A percentile compares a stretch with the other conserved stretches of the same genome.
Evolutionary conservation across 1,284 basidiomycete species (phyloP).

Genomic region (Cryptococcus depauperatus): DNA sequence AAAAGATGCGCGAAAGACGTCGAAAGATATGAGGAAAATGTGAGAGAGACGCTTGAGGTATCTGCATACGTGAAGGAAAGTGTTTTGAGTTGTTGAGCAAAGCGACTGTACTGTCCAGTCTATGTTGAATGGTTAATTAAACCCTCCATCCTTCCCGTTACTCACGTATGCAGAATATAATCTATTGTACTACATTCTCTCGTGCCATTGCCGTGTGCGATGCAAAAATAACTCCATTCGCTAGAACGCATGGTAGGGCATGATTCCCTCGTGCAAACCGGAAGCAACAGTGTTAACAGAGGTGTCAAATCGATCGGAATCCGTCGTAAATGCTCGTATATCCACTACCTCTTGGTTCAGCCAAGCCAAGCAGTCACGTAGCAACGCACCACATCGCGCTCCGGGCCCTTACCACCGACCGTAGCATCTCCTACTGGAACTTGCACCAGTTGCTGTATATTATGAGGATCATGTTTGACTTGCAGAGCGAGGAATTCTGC

Average conservation of each 20-base stretch:
- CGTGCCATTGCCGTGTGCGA: slow-evolving; percentile 57
- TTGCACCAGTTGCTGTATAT: slow-evolving; percentile 71
- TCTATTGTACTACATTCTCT: slow-evolving; percentile 92
- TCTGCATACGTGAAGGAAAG: slow-evolving; percentile 79
- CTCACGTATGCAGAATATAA: slow-evolving; percentile 82
- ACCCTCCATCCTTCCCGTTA: slow-evolving; percentile 1
- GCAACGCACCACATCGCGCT: slow-evolving; percentile 46
- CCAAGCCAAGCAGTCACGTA: neutral
- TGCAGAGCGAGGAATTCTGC: slow-evolving; percentile 90
- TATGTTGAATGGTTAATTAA: slow-evolving; percentile 68
- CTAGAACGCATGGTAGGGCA: slow-evolving; percentile 97
- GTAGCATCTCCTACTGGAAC: slow-evolving; percentile 51
- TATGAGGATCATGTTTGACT: slow-evolving; percentile 75
- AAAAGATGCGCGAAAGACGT: slow-evolving; percentile 86
- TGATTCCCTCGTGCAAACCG: slow-evolving; percentile 69
- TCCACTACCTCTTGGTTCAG: slow-evolving; percentile 55
- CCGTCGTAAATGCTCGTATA: slow-evolving; percentile 90
- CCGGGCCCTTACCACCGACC: slow-evolving; percentile 45
- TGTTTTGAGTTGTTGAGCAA: slow-evolving; percentile 81
- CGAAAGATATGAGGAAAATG: slow-evolving; percentile 64
- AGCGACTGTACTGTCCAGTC: slow-evolving; percentile 84
- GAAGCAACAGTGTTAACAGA: slow-evolving; percentile 74
- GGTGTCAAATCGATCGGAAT: slow-evolving; percentile 87
- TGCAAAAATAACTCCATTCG: slow-evolving; percentile 93
- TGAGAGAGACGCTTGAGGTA: slow-evolving; percentile 68